Evolutionary conservation across 208 protist genomes (phyloP).

Genomic region (Lotmaria passim): DNA sequence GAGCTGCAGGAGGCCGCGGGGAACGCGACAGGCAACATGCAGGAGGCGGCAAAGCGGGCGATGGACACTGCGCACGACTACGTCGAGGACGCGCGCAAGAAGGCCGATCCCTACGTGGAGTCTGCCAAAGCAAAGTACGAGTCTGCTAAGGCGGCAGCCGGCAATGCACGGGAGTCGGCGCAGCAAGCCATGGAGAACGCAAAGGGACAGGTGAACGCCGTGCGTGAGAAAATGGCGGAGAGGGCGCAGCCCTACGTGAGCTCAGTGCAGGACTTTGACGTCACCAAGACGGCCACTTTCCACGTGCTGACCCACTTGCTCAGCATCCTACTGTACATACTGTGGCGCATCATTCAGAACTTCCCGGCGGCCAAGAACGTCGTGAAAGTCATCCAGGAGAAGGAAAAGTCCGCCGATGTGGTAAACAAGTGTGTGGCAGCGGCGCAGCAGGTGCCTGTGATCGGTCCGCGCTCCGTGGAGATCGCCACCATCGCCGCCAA

Average conservation of each 20-base stretch:
- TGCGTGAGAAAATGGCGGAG: slow-evolving; percentile 29
- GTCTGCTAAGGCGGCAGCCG: slow-evolving; percentile 30
- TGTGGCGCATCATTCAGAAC: slow-evolving; percentile 30
- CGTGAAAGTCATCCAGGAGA: slow-evolving; percentile 17
- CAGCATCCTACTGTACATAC: slow-evolving; percentile 37
- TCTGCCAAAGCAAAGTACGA: slow-evolving; percentile 35
- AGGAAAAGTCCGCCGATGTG: slow-evolving; percentile 13
- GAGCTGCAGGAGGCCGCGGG: slow-evolving; percentile 22
- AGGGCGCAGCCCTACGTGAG: slow-evolving; percentile 32
- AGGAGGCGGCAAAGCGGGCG: slow-evolving; percentile 37
- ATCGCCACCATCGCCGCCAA: slow-evolving; percentile 29
- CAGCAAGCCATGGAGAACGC: slow-evolving; percentile 35
- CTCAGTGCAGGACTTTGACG: slow-evolving; percentile 43
- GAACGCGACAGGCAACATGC: slow-evolving; percentile 25
- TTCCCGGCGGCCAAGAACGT: slow-evolving; percentile 22
- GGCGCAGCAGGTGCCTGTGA: slow-evolving; percentile 38
- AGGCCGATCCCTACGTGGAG: slow-evolving; percentile 49
- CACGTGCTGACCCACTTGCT: slow-evolving; percentile 37
- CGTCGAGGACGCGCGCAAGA: slow-evolving; percentile 41
- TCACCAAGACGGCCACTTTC: slow-evolving; percentile 50
- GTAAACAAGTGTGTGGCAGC: slow-evolving; percentile 10
- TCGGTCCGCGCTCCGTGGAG: slow-evolving; percentile 36
- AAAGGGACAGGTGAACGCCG: slow-evolving; percentile 38
- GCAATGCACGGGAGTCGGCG: slow-evolving; percentile 31
- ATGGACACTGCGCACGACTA: slow-evolving; percentile 36